Evolutionary conservation across 768 basidiomycete genomes (phyloP), one percentile per base, ranked within the genome.

Genomic region (Amanita rimosa): DNA sequence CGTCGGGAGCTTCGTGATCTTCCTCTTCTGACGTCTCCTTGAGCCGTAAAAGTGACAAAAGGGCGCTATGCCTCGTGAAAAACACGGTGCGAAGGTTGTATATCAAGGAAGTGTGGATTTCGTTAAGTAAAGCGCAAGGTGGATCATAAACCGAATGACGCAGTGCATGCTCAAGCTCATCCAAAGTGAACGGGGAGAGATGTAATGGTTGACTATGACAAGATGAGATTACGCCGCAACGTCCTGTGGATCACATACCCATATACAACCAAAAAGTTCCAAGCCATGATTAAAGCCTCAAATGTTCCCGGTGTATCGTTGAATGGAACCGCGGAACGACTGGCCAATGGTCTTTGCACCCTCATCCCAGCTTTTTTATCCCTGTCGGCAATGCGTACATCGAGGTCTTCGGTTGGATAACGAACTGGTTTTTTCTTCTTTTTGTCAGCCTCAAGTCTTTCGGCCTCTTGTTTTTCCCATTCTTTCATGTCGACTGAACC

Each of bases 201-300:
- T 86, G 83, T 13, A 98, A 72, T 1, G 94, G 85, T 73, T 85
- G 83, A 4, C 95, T 96, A 26, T 39, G 13, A 36, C 27, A 47
- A 51, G 34, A 36, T 50, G 56, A 46, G 52, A 26, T 36, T 38
- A 35, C 24, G 4, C 41, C 34, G 21, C 11, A 19, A 26, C 38
- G 9, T 21, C 38, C 14, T 26, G n/a, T 51, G 19, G 37, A 53
- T 14, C 26, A 65, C 80, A 57, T 61, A 96, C 96, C 93, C 91
- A 64, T 94, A 94, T 46, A 92, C 84, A 46, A 89, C 84, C 48
- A 98, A 65, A 64, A 95, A 95, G 64, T 90, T 93, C 94, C 94
- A 99, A 7, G 80, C 70, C 83, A 89, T 84, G 26, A 98, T 65
- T 63, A 97, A 91, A 7, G 74, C 68, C 61, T 97, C 94, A 53